Conservation (phyloP, 306 rosid genomes). For the Aeschynomene evenia region DNA sequence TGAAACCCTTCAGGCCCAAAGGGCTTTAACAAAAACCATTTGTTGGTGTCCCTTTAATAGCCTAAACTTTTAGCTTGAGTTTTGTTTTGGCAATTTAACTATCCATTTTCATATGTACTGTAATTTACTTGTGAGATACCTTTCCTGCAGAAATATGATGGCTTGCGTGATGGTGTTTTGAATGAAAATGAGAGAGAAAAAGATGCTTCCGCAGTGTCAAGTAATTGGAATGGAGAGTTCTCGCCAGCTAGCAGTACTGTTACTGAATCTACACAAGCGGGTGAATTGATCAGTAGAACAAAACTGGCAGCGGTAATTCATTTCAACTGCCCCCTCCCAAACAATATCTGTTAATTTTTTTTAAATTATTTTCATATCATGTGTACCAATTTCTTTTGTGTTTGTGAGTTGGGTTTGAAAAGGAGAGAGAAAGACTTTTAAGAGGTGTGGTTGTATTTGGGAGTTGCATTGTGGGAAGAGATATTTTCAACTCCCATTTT, state of each 20-base stretch:
- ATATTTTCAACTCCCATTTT: too few relatives aligned
- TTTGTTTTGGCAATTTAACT: not conserved
- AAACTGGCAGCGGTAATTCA: constrained; percentile 47
- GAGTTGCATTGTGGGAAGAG: too few relatives aligned
- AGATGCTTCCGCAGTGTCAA: constrained; percentile 58
- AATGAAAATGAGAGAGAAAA: constrained; percentile 65
- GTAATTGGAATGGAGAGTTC: constrained; percentile 84
- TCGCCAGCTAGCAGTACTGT: constrained; percentile 72
- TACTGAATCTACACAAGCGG: constrained; percentile 81
- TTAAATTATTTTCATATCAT: not conserved
- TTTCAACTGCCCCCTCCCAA: not conserved
- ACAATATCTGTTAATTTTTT: constrained; percentile 1
- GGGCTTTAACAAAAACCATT: not conserved
- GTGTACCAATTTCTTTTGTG: not conserved
- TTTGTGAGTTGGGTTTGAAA: too few relatives aligned
- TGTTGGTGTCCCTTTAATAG: not conserved
- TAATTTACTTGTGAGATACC: not conserved
- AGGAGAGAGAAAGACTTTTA: too few relatives aligned
- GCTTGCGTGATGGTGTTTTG: constrained; percentile 48
- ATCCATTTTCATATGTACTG: not conserved
- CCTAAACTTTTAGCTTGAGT: constrained; percentile 6
- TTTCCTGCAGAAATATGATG: constrained; percentile 59
- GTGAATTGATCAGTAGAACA: constrained; percentile 77
- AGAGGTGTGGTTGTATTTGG: too few relatives aligned
- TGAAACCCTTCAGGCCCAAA: not conserved